Evolutionary conservation across 768 basidiomycete species (phyloP).

Genomic region (Cubamyces sp.): DNA sequence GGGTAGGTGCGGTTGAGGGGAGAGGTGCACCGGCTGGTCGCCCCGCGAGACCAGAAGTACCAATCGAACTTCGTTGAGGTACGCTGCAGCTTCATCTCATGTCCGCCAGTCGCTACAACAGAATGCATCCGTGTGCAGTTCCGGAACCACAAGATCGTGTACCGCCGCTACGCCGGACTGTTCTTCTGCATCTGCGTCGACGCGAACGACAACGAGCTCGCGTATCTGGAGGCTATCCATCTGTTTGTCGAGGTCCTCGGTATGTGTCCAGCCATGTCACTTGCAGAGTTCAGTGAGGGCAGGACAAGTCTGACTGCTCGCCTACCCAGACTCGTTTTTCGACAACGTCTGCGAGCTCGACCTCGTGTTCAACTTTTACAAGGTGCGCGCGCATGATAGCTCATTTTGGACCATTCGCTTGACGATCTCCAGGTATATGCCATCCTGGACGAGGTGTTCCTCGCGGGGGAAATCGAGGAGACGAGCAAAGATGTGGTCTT

Average conservation of each 20-base stretch:
- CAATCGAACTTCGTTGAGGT: slow-evolving; percentile 99
- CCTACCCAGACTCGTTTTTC: slow-evolving; percentile 85
- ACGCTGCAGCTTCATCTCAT: slow-evolving; percentile 27
- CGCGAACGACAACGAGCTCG: slow-evolving; percentile 97
- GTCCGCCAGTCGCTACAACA: neutral
- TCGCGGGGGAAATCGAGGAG: slow-evolving; percentile 98
- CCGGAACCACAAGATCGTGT: slow-evolving; percentile 96
- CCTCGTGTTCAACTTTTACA: slow-evolving; percentile 99
- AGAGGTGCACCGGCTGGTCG: slow-evolving; percentile 95
- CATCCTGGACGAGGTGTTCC: slow-evolving; percentile 96
- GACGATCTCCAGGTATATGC: slow-evolving; percentile 77
- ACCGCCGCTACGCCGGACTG: slow-evolving; percentile 65
- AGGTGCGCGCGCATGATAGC: slow-evolving; percentile 50
- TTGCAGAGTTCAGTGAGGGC: neutral
- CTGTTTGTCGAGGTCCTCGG: slow-evolving; percentile 98
- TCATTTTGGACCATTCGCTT: neutral
- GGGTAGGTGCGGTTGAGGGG: slow-evolving; percentile 87
- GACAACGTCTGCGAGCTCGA: slow-evolving; percentile 99
- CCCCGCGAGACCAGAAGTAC: slow-evolving; percentile 97
- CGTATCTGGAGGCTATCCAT: slow-evolving; percentile 97
- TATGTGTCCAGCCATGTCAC: slow-evolving; percentile 41
- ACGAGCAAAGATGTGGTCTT: slow-evolving; percentile 97
- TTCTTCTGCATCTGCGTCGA: slow-evolving; percentile 99
- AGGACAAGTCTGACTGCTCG: neutral
- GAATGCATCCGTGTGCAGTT: slow-evolving; percentile 57